A percentile compares a stretch with the other conserved stretches of the same genome.
phyloP scores from a whole-genome alignment of 2,329 filamentous ascomycete genomes.

The Proliferodiscus dingleyae region DNA sequence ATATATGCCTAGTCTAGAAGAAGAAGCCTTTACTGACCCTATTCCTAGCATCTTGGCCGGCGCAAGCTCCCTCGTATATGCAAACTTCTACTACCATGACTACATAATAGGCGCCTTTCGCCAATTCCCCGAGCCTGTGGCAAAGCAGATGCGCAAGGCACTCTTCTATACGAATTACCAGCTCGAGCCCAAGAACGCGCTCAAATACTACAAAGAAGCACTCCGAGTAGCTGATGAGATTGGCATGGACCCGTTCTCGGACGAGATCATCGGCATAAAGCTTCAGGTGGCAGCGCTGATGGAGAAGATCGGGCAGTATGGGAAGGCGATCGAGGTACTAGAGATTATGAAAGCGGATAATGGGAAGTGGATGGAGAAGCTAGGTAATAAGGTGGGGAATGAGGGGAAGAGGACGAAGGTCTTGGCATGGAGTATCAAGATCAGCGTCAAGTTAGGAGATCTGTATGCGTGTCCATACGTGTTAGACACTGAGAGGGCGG shows the following conservation, averaged over 20 bases:
- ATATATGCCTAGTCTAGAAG: not conserved
- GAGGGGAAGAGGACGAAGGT: conserved; percentile 55
- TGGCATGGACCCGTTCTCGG: conserved; percentile 80
- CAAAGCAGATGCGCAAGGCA: conserved; percentile 74
- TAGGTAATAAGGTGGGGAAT: conserved; percentile 46
- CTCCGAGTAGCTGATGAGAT: conserved; percentile 67
- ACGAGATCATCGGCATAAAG: conserved; percentile 86
- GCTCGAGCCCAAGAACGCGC: conserved; percentile 68
- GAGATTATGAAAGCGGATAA: conserved; percentile 72
- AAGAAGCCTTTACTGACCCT: not conserved
- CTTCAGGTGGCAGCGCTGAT: conserved; percentile 76
- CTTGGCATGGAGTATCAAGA: conserved; percentile 67
- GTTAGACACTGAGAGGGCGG: conserved; percentile 66
- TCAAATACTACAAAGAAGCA: conserved; percentile 79
- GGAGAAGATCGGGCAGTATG: conserved; percentile 68
- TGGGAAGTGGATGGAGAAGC: conserved; percentile 51
- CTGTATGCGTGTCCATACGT: conserved; percentile 76
- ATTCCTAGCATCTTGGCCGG: conserved; percentile 25
- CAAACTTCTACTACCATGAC: conserved; percentile 29
- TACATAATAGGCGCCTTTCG: conserved; percentile 40
- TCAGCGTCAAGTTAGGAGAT: conserved; percentile 79
- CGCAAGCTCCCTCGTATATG: conserved; percentile 22
- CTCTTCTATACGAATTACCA: conserved; percentile 80
- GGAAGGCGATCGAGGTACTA: conserved; percentile 68
- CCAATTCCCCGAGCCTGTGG: conserved; percentile 64